A percentile compares a stretch with the other conserved stretches of the same genome.
phyloP scores from a whole-genome alignment of 768 basidiomycete genomes.

The Myochromella boudieri region DNA sequence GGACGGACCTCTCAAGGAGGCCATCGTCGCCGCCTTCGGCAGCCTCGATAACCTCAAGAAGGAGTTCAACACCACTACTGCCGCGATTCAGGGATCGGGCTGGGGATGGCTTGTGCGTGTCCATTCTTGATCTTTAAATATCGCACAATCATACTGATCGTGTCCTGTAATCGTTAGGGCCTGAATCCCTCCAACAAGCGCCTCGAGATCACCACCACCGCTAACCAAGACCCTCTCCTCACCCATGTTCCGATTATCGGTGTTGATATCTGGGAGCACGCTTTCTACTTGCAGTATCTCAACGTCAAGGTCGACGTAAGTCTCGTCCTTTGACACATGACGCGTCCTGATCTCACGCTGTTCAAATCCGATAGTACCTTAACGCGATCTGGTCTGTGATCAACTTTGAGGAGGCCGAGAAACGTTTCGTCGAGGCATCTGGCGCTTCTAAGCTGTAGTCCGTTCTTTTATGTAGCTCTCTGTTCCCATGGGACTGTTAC shows the following conservation, averaged over 20 bases:
- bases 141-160: neutral
- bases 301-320: constrained; percentile 92
- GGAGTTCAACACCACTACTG: constrained; percentile 83
- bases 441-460: constrained; percentile 22
- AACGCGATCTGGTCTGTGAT: constrained; percentile 88
- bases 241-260: constrained; percentile 80
- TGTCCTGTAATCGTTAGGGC: constrained; percentile 50
- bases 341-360: constrained; percentile 1
- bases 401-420: constrained; percentile 87
- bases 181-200: constrained; percentile 61
- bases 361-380: constrained; percentile 59
- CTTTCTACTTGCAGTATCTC: constrained; percentile 95
- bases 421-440: constrained; percentile 30
- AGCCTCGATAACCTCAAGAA: constrained; percentile 69
- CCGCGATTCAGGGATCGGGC: constrained; percentile 88
- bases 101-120: constrained; percentile 94
- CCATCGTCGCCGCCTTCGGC: constrained; percentile 66
- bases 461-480: too few species aligned
- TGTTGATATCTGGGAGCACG: constrained; percentile 95
- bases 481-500: too few species aligned
- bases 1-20: constrained; percentile 64
- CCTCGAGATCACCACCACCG: constrained; percentile 87
- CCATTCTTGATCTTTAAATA: neutral
- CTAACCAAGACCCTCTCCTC: constrained; percentile 94
- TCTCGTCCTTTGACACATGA: constrained; percentile 13